phyloP scores from a whole-genome alignment of 305 asterid genomes.

The Salvia sclarea region DNA sequence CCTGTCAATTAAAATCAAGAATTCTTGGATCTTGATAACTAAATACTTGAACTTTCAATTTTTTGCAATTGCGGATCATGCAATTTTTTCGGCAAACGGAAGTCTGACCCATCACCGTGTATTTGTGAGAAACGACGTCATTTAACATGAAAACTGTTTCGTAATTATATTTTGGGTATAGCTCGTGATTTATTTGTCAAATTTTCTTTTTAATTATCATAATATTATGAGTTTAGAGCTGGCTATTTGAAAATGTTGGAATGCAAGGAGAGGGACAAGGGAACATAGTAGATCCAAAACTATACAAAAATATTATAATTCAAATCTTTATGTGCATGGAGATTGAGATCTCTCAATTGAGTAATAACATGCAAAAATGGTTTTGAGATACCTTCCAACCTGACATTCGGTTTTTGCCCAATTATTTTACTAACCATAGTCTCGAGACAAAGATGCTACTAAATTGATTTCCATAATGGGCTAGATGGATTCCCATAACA shows the following conservation, averaged over 20 bases:
- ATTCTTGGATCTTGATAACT: no score
- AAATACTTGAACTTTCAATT: no score
- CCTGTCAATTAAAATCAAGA: no score
- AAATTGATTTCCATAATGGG: slow-evolving; percentile 20
- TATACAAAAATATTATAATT: not conserved
- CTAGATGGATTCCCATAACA: slow-evolving; percentile 23
- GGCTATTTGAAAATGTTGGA: not conserved
- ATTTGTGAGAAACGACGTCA: no score
- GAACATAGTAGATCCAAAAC: slow-evolving; percentile 26
- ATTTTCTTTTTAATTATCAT: no score
- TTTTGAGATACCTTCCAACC: slow-evolving; percentile 35
- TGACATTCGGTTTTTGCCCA: slow-evolving; percentile 28
- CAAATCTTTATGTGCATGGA: slow-evolving; percentile 1
- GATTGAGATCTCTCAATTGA: slow-evolving; percentile 25
- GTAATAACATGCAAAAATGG: slow-evolving; percentile 28
- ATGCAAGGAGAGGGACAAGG: slow-evolving; percentile 9
- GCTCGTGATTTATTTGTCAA: no score
- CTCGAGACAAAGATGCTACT: slow-evolving; percentile 24
- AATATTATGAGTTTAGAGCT: not conserved
- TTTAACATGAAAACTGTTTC: no score
- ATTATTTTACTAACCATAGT: slow-evolving; percentile 8
- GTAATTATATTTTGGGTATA: no score
- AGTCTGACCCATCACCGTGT: no score
- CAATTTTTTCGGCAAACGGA: no score
- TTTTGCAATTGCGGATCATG: no score